Percentiles rank a stretch among this genome's conserved stretches.
Evolutionary conservation across 352 stramenopile genomes (phyloP).

Genomic region (Globisporangium cystogenes): DNA sequence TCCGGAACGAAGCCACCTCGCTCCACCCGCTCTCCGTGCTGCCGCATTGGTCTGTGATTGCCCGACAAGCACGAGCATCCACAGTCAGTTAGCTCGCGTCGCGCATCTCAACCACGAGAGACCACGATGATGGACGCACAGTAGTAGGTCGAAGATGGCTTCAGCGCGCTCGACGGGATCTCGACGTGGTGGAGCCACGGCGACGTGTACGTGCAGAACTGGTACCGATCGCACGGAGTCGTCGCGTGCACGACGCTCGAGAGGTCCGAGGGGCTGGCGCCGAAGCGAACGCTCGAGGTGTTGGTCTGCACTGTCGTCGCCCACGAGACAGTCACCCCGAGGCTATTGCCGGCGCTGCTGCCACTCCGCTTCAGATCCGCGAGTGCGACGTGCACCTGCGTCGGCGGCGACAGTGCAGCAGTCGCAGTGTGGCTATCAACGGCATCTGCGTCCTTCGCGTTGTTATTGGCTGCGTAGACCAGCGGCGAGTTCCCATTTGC

Average conservation of each 20-base stretch:
- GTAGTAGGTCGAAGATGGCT: slow-evolving; percentile 55
- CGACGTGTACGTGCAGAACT: slow-evolving; percentile 75
- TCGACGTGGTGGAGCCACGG: slow-evolving; percentile 73
- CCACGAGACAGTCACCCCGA: slow-evolving; percentile 62
- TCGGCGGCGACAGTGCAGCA: neutral
- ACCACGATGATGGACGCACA: slow-evolving; percentile 33
- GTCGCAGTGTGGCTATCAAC: neutral
- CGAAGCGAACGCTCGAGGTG: slow-evolving; percentile 49
- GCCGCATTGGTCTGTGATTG: slow-evolving; percentile 48
- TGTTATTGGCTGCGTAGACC: neutral
- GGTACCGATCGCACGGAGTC: slow-evolving; percentile 44
- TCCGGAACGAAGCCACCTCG: slow-evolving; percentile 48
- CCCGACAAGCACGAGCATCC: neutral
- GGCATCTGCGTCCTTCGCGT: neutral
- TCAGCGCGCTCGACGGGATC: slow-evolving; percentile 39
- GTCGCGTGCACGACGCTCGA: slow-evolving; percentile 19
- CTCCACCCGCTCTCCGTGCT: slow-evolving; percentile 44
- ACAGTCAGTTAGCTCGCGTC: slow-evolving; percentile 4
- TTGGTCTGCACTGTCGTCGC: slow-evolving; percentile 30
- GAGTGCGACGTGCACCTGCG: slow-evolving; percentile 7
- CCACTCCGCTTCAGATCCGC: neutral
- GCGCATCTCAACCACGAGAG: neutral
- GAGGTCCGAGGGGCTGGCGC: slow-evolving; percentile 21
- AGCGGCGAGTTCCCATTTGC: neutral
- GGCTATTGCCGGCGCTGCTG: neutral